Evolutionary conservation across 345 rosid species (phyloP).

Genomic region (Dipteronia sinensis): DNA sequence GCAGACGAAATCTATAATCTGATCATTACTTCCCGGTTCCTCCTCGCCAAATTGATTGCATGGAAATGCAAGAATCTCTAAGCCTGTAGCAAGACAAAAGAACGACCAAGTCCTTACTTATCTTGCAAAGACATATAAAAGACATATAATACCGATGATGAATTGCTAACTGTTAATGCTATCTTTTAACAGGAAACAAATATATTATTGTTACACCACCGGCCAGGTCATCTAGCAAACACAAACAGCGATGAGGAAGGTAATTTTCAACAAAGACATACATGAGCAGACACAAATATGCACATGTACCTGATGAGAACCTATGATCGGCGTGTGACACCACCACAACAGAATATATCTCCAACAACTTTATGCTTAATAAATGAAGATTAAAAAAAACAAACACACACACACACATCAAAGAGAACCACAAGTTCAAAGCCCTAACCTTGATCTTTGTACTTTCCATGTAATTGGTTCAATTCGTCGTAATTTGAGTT

Average conservation of each 20-base stretch:
- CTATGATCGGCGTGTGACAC: not conserved
- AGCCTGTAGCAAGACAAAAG: constrained; percentile 43
- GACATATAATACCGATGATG: not conserved
- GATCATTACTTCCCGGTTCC: constrained; percentile 77
- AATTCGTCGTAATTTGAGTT: constrained; percentile 81
- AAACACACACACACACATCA: not conserved
- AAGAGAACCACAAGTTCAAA: constrained; percentile 1
- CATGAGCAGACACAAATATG: not conserved
- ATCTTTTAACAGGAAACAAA: not conserved
- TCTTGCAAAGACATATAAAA: not conserved
- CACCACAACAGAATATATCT: not conserved
- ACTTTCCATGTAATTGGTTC: constrained; percentile 70
- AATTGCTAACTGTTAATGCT: not conserved
- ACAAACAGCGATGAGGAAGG: not conserved
- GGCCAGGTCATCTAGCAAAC: not conserved
- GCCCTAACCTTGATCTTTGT: constrained; percentile 71
- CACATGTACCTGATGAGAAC: not conserved
- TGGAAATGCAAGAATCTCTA: constrained; percentile 87
- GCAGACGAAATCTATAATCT: constrained; percentile 72
- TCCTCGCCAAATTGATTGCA: constrained; percentile 90
- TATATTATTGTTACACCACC: not conserved
- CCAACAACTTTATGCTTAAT: not conserved
- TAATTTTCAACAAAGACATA: not conserved
- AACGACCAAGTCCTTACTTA: not conserved
- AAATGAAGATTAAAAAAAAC: not conserved